These are phyloP conservation scores for Wilcoxina mikolae DNA, from an alignment of 495 filamentous ascomycete genomes.

Conservation along the genomic window DNA sequence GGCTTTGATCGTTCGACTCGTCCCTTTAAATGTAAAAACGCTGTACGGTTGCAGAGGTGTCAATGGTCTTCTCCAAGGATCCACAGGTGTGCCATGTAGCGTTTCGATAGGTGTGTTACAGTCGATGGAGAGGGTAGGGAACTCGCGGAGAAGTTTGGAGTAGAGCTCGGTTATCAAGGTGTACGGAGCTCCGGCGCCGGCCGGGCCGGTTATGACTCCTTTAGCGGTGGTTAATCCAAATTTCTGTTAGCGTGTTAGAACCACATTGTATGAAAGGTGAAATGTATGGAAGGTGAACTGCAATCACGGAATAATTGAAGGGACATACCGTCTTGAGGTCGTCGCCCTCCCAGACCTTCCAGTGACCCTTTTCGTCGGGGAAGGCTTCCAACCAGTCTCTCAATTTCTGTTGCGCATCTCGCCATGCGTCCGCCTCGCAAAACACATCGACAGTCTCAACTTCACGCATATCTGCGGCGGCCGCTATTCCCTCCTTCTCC, in stretches of 20 bases:
- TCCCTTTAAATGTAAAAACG: conserved; percentile 11
- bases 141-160: conserved; percentile 25
- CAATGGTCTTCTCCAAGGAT: conserved; percentile 2
- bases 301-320: not conserved
- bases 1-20: conserved; percentile 23
- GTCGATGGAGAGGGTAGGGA: conserved; percentile 30
- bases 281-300: too few species aligned
- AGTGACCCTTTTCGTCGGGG: conserved; percentile 24
- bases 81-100: conserved; percentile 6
- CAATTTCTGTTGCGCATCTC: conserved; percentile 28
- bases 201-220: conserved; percentile 31
- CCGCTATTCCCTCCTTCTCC: conserved; percentile 14
- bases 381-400: conserved; percentile 28
- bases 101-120: conserved; percentile 30
- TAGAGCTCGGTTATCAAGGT: conserved; percentile 34
- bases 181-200: conserved; percentile 35
- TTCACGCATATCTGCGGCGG: conserved; percentile 25
- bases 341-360: conserved; percentile 20
- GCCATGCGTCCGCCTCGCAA: conserved; percentile 30
- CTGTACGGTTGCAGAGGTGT: conserved; percentile 21
- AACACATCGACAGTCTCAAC: conserved; percentile 32
- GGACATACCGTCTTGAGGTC: conserved; percentile 27
- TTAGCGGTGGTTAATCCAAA: conserved; percentile 25
- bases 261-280: too few species aligned
- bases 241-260: conserved; percentile 14